Evolutionary conservation across 2,329 filamentous ascomycete genomes (phyloP), one percentile per base, ranked within the genome.

Genomic region (Volutella citrinella): DNA sequence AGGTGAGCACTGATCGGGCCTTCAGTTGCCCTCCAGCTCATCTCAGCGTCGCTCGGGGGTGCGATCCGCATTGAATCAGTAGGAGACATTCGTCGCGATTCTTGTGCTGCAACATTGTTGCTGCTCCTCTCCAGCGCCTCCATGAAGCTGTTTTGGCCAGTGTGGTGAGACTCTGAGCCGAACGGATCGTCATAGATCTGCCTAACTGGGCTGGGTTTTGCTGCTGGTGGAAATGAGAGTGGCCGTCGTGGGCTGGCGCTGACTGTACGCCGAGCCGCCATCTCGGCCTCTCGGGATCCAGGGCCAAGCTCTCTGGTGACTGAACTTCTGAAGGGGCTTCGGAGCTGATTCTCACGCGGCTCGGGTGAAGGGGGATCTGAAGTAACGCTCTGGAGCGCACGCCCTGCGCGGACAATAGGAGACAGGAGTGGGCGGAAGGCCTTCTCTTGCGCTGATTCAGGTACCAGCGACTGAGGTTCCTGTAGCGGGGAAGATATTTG

Each of bases 291-390:
- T 19, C 45, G 45, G 7, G 52, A 46, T 3, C 50, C 49, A n/a
- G 49, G 51, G 19, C 55, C 55, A 6, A 59, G 47, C 18, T 65
- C 62, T 35, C 56, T 63, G 37, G 56, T 60, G 12, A 46, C 59
- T 8, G 63, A 63, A 25, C 60, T 57, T 32, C 70, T 65, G 43
- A 80, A 80, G 0, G 76, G 76, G 35, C 76, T 80, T 11, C 74
- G 66, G 4, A 80, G 57, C 10, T 70, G 67, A 20, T 65, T 64
- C 26, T 73, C 70, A n/a, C 63, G 64, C 7, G 57, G 64, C 31
- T 71, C 70, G 2, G 76, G 76, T 0, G 76, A 78, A 1, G 75
- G 73, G 7, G 73, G 72, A 42, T 79, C 76, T 0, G 75, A 78
- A 10, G 76, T 75, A 22, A 80, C 70, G 38, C 67, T 75, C 48